Conservation (phyloP, 2,329 filamentous ascomycete genomes). For the Fusarium odoratissimum region DNA sequence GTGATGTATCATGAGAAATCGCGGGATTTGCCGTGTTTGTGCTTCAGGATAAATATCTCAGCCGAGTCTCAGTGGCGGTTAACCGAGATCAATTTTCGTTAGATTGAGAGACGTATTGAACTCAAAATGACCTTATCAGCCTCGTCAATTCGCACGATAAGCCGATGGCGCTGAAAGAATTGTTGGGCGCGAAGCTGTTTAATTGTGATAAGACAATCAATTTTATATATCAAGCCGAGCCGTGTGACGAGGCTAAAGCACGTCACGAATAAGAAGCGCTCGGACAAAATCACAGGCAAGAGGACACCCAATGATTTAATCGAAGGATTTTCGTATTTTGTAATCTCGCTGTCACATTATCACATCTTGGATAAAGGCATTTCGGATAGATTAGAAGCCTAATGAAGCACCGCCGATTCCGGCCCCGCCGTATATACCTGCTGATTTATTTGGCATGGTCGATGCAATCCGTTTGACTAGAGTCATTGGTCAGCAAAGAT, state of each 20-base stretch:
- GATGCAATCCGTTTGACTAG: constrained; percentile 25
- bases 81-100: constrained; percentile 17
- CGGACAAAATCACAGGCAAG: neutral
- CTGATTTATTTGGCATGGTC: neutral
- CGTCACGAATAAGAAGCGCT: neutral
- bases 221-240: neutral
- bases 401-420: neutral
- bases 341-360: constrained; percentile 2
- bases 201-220: constrained; percentile 2
- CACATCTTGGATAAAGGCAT: neutral
- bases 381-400: neutral
- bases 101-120: neutral
- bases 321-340: neutral
- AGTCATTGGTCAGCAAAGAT: neutral
- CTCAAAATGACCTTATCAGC: neutral
- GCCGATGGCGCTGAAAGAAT: neutral
- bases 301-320: neutral
- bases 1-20: neutral
- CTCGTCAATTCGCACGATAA: neutral
- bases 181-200: neutral
- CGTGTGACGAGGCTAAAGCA: neutral
- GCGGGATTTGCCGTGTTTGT: neutral
- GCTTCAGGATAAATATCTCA: neutral
- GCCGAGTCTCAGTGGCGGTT: neutral
- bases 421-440: neutral